Percentiles rank a stretch among this genome's conserved stretches.
Conservation (phyloP, 306 rosid species). For the Carpinus viminea region DNA sequence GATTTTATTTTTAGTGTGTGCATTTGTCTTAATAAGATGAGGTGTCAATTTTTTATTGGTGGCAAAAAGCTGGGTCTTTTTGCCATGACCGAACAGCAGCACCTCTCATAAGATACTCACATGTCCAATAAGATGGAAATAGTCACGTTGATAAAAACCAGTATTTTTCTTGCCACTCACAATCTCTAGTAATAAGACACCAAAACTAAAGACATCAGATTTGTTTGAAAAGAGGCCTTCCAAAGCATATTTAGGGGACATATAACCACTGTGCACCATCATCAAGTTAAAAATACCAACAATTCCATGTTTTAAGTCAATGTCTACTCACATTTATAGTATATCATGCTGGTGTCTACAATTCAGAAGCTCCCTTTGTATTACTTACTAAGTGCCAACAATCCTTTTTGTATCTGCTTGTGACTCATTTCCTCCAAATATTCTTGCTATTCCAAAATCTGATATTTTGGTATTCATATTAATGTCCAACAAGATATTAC, state of each 20-base stretch:
- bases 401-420: conserved; percentile 39
- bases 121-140: conserved; percentile 17
- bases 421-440: conserved; percentile 21
- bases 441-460: conserved; percentile 38
- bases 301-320: too few species aligned
- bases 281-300: background rate
- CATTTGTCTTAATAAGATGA: too few species aligned
- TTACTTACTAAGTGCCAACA: conserved; percentile 55
- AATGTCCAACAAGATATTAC: conserved; percentile 31
- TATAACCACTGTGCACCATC: conserved; percentile 44
- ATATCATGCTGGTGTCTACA: background rate
- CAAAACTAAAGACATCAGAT: conserved; percentile 51
- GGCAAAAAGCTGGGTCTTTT: too few species aligned
- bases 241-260: conserved; percentile 47
- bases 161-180: conserved; percentile 32
- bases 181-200: conserved; percentile 47
- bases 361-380: background rate
- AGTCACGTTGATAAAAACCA: background rate
- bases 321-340: conserved; percentile 27
- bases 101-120: conserved; percentile 30
- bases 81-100: too few species aligned
- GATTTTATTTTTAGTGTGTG: too few species aligned
- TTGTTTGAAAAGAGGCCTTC: conserved; percentile 41
- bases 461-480: conserved; percentile 39
- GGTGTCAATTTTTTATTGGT: too few species aligned